Evolutionary conservation across 2,329 filamentous ascomycete species (phyloP).

Genomic region (Dothiorella sarmentorum): DNA sequence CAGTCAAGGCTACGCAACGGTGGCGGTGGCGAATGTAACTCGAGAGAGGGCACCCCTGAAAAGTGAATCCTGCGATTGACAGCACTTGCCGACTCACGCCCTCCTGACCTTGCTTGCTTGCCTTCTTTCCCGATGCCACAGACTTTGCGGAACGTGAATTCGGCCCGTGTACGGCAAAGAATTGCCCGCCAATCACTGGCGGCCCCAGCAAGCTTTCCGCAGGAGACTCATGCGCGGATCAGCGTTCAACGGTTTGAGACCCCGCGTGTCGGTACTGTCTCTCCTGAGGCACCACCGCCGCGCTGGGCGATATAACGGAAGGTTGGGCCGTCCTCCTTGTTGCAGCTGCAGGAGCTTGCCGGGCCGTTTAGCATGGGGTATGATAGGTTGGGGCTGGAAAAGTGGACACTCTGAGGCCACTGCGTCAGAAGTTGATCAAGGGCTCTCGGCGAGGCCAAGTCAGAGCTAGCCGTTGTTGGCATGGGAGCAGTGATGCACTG

Average conservation of each 20-base stretch:
- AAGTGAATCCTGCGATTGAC: not conserved
- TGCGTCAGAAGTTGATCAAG: conserved; percentile 4
- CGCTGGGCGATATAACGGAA: conserved; percentile 1
- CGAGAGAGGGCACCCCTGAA: not conserved
- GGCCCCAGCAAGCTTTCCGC: not conserved
- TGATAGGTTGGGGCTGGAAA: not conserved
- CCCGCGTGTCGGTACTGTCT: not conserved
- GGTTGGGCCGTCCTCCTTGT: not conserved
- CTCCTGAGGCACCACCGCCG: conserved; percentile 6
- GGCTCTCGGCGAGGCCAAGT: not conserved
- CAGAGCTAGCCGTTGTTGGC: not conserved
- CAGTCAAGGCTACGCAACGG: not conserved
- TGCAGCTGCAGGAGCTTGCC: not conserved
- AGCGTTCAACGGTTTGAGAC: conserved; percentile 10
- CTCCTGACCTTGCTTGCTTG: not conserved
- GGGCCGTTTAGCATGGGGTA: not conserved
- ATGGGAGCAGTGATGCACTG: not conserved
- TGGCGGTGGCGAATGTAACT: not conserved
- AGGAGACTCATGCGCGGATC: not conserved
- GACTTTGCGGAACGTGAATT: not conserved
- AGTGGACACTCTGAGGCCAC: not conserved
- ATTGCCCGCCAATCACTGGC: not conserved
- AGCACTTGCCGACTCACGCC: not conserved
- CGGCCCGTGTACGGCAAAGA: not conserved
- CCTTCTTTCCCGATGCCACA: not conserved